Evolutionary conservation across 345 rosid genomes (phyloP).

Genomic region (Sonneratia alba): DNA sequence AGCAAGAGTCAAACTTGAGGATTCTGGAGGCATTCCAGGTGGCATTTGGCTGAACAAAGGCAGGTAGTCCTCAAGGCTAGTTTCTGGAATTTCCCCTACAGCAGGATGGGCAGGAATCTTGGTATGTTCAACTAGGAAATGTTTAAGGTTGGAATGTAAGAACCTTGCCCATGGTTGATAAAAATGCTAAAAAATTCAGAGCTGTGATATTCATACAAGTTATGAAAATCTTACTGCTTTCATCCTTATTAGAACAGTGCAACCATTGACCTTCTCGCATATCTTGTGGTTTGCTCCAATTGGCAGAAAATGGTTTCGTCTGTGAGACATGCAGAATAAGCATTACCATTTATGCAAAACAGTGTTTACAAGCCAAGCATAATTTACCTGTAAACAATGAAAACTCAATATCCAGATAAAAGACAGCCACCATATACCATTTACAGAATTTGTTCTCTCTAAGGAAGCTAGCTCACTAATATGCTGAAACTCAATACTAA

Average conservation of each 20-base stretch:
- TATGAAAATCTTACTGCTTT: background rate
- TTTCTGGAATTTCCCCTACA: conserved; percentile 19
- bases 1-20: conserved; percentile 38
- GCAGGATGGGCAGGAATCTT: conserved; percentile 37
- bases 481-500: background rate
- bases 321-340: conserved; percentile 18
- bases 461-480: background rate
- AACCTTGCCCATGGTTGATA: conserved; percentile 11
- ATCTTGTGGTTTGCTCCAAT: conserved; percentile 25
- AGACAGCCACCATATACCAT: background rate
- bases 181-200: background rate
- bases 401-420: background rate
- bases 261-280: conserved; percentile 21
- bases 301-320: conserved; percentile 35
- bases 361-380: background rate
- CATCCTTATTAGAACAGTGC: conserved; percentile 15
- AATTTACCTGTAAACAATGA: background rate
- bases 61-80: conserved; percentile 24
- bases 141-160: conserved; percentile 32
- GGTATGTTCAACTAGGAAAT: conserved; percentile 29
- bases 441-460: background rate
- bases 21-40: conserved; percentile 22
- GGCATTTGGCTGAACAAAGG: conserved; percentile 30
- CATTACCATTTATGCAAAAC: conserved; percentile 1
- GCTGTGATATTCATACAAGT: background rate